Base-by-base conservation (phyloP, 2,329 filamentous ascomycete species). In the Hypoxylon sp. region DNA sequence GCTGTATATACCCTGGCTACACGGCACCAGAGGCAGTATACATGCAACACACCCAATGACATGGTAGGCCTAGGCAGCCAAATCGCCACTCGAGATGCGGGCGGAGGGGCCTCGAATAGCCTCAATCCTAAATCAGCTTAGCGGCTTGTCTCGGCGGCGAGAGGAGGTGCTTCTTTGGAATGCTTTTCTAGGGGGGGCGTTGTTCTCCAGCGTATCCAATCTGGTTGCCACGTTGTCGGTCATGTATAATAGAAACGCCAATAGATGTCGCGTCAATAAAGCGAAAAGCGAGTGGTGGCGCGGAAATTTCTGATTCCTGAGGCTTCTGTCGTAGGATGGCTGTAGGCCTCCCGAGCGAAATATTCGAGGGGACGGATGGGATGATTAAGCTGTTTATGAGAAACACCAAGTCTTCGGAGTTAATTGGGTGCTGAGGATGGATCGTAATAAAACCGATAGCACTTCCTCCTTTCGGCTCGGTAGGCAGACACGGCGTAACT, bases 31-130 rank as follows among this genome's bases (percentile, higher is more conserved):
- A 54, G 44, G 58, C 46, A 46, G 31, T 42, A 42, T 57, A 65
- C 52, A 63, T 69, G 66, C 42, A 66, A 63, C 59, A 66, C 59
- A 69, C 59, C 66, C 50, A 42, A 39, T 67, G 59, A 39, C 29
- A 63, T 57, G 59, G 63, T 47, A 59, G 51, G 51, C 63, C 50
- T 50, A 24, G 59, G 22, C 55, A 8, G 29, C 66, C 53, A 39
- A 53, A 53, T 63, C 24, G 46, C 31, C 47, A 47, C 44, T 13
- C 31, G 31, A 55, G 58, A 24, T 11, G 44, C 51, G 57, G 33
- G 54, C 29, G 66, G 19, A 44, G 31, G 54, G 47, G 26, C 42
- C 35, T 55, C 24, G 67, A 67, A 69, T 69, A 69, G 63, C 67
- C 67, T 69, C 67, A 67, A 61, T 59, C 58, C 44, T 22, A 29